Evolutionary conservation across 2,329 filamentous ascomycete species (phyloP), one percentile per base, ranked within the genome.

Genomic region (Aspergillus clavatus): DNA sequence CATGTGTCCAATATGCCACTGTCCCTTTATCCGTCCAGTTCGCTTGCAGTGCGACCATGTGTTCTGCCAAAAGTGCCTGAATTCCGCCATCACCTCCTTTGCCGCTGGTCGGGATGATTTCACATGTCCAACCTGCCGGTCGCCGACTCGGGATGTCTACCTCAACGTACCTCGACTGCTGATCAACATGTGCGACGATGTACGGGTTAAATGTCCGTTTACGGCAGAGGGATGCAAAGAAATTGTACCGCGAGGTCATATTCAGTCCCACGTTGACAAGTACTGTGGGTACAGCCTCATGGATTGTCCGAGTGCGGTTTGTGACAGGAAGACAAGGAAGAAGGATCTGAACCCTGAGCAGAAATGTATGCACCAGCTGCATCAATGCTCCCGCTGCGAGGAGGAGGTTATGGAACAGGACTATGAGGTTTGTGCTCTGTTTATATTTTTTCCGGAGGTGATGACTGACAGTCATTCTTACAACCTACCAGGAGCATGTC

Each of bases 1-100:
- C 40, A 76, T 81, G 68, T 84, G 81, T 58, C 74, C 80, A 12
- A 83, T 84, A 52, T 84, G 81, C 62, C 79, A 80, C 57, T 79
- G 77, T 48, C 78, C 81, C 6, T 82, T 83, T 55, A 73, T 82
- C 43, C 68, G 74, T 42, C 80, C 81, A 1, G 72, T 81, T 36
- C 70, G 78, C 53, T 67, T 81, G 38, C 71, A 76, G 52, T 84
- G 81, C 63, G 79, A 83, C 51, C 81, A 84, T 65, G 77, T 79
- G 51, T 84, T 84, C 66, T 84, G 81, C 64, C 68, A 72, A 43
- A 72, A 76, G 19, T 84, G 81, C 56, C 69, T 84, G 47, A 72
- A 71, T 40, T 67, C 71, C 36, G 72, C 72, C 11, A 74, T 75
- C 58, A 68, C 60, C 28, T 65, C 57, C 19, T 62, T 65, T 42